Evolutionary conservation across 805 yeast species (phyloP).

Genomic region (Myxozyma mucilagina): DNA sequence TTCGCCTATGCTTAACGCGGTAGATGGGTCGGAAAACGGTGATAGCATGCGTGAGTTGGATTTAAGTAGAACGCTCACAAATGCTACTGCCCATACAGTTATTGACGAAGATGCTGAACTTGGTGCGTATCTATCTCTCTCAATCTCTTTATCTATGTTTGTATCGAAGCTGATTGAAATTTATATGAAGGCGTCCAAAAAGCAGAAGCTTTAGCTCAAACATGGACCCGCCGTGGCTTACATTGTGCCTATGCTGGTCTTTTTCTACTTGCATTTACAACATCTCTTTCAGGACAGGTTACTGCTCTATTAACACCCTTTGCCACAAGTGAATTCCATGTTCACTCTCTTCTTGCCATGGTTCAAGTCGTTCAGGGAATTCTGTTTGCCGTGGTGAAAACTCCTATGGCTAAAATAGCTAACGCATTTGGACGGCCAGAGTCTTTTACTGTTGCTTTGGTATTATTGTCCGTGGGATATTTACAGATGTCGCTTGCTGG

Average conservation of each 20-base stretch:
- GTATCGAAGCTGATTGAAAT: background rate
- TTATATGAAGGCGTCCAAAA: constrained; percentile 23
- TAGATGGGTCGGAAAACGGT: background rate
- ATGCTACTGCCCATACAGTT: background rate
- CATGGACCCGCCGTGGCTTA: constrained; percentile 28
- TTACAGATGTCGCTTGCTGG: constrained; percentile 44
- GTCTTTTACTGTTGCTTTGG: constrained; percentile 42
- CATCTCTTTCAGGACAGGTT: constrained; percentile 34
- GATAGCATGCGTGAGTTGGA: background rate
- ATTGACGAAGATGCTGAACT: constrained; percentile 14
- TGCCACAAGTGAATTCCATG: constrained; percentile 46
- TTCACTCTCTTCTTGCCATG: constrained; percentile 46
- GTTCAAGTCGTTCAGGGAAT: constrained; percentile 46
- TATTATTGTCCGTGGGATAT: constrained; percentile 43
- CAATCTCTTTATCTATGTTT: too few relatives aligned
- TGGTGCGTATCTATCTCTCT: background rate
- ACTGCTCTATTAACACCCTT: constrained; percentile 39
- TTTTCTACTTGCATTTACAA: constrained; percentile 31
- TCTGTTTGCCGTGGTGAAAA: constrained; percentile 44
- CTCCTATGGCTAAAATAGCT: constrained; percentile 46
- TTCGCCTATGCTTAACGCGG: constrained; percentile 8
- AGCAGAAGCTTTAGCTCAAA: constrained; percentile 23
- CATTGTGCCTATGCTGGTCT: constrained; percentile 31
- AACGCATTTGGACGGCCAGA: constrained; percentile 47
- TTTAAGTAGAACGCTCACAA: background rate